A percentile compares a stretch with the other conserved stretches of the same genome.
These are phyloP conservation scores for Colletotrichum gloeosporioides DNA, from an alignment of 2,329 filamentous ascomycete genomes.

Conservation along the genomic window DNA sequence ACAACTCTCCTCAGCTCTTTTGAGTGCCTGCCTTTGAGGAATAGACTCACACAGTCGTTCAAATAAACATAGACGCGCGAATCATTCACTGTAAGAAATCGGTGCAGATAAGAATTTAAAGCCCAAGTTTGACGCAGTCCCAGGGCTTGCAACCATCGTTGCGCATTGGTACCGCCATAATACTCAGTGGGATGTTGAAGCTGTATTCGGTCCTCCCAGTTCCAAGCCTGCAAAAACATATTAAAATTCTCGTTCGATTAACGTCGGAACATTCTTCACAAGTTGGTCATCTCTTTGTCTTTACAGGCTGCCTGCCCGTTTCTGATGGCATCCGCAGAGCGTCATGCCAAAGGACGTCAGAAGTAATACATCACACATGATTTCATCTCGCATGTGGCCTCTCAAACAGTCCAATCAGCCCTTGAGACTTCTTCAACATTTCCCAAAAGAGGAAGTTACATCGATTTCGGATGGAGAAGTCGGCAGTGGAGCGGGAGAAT, in stretches of 20 bases:
- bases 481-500: neutral
- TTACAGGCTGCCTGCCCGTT: neutral
- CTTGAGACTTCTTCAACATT: neutral
- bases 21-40: no score
- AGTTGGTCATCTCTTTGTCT: neutral
- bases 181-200: neutral
- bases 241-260: neutral
- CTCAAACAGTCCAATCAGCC: neutral
- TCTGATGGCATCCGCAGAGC: neutral
- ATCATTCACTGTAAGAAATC: no score
- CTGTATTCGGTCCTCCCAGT: neutral
- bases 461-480: neutral
- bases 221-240: neutral
- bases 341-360: neutral
- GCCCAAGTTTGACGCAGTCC: neutral
- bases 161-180: neutral
- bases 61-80: no score
- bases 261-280: rapidly evolving
- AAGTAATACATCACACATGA: neutral
- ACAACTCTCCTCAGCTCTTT: no score
- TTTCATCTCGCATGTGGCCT: neutral
- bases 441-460: neutral
- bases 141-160: neutral
- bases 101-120: no score
- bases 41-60: no score